These are phyloP conservation scores for Hypoxylon subgilvum DNA, from an alignment of 495 filamentous ascomycete genomes.

Conservation along the genomic window DNA sequence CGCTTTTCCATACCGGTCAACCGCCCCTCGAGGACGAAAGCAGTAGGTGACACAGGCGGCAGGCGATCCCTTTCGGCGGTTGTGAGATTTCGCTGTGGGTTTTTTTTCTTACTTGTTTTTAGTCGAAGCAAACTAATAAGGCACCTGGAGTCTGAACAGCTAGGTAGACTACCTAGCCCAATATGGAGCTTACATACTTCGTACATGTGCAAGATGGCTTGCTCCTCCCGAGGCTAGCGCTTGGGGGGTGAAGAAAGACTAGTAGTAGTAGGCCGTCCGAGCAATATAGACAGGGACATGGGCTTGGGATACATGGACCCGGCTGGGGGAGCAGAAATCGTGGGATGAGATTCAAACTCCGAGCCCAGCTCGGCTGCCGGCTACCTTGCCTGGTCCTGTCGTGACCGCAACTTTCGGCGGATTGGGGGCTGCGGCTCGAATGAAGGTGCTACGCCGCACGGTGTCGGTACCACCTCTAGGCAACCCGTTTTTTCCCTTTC, in stretches of 20 bases:
- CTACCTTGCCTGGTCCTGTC: constrained; percentile 5
- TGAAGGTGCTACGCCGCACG: no score
- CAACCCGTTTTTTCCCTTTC: no score
- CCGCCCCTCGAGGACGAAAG: constrained; percentile 10
- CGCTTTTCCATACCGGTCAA: constrained; percentile 12
- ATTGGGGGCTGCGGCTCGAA: no score
- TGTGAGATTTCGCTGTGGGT: not conserved
- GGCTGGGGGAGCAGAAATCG: not conserved
- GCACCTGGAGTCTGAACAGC: no score
- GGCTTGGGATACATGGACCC: not conserved
- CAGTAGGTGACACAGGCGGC: constrained; percentile 29
- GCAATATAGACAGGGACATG: constrained; percentile 4
- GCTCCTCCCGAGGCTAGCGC: constrained; percentile 2
- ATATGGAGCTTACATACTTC: not conserved
- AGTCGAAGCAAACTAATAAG: constrained; percentile 19
- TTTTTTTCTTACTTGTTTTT: not conserved
- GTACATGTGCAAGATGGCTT: constrained; percentile 5
- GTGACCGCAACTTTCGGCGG: no score
- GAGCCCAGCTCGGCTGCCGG: not conserved
- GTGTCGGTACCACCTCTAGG: no score
- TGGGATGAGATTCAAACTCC: not conserved
- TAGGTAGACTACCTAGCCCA: not conserved
- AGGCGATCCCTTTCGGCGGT: constrained; percentile 2
- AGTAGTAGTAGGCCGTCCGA: no score
- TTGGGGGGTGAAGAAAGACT: not conserved